Base-by-base conservation (phyloP, 306 rosid genomes). In the Inga leiocalycina region DNA sequence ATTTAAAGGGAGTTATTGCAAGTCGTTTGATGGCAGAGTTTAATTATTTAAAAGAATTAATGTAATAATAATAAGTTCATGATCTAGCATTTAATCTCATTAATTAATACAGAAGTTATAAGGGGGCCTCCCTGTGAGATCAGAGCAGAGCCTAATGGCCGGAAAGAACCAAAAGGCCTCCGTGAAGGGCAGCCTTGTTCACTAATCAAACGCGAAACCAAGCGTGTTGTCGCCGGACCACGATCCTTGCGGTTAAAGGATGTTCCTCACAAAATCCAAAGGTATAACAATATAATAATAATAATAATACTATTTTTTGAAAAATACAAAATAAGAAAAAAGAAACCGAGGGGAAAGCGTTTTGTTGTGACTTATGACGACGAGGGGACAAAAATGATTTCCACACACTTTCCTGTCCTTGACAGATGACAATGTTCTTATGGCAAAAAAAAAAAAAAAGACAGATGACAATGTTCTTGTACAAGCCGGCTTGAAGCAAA, bases 331-430 rank as follows among this genome's bases (percentile, higher is more conserved):
- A 17, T 30, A 65, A 32, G 16, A 8, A 56, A 68, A 8, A 5
- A 17, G 22, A 54, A 80, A 54, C 44, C 66, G 15, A 39, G 66
- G 68, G 24, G 54, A 70, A 54, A 43, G 71, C 5, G 37, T 5
- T 49, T 14, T 6, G 45, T 5, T 49, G 15, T 6, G 45, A 41
- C 8, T 39, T 14, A 20, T 87, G 71, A 79, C 84, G 78, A 22
- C 84, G 78, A 35, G 81, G 85, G 67, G 86, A 79, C 91, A 86
- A 82, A 71, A 80, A 82, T 84, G 86, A 81, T 84, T 88, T 82
- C 45, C 79, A 49, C 66, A 12, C 74, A 79, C 65, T 70, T 77
- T 80, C 85, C 84, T 52, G 85, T 88, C 91, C 82, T 87, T 85
- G 71, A 11, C 61, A 67, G 24, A 52, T 52, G 59, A 52, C 22